A percentile compares a stretch with the other conserved stretches of the same genome.
These are phyloP conservation scores for Cyclocybe aegerita DNA, from an alignment of 768 basidiomycete species.

Conservation along the genomic window DNA sequence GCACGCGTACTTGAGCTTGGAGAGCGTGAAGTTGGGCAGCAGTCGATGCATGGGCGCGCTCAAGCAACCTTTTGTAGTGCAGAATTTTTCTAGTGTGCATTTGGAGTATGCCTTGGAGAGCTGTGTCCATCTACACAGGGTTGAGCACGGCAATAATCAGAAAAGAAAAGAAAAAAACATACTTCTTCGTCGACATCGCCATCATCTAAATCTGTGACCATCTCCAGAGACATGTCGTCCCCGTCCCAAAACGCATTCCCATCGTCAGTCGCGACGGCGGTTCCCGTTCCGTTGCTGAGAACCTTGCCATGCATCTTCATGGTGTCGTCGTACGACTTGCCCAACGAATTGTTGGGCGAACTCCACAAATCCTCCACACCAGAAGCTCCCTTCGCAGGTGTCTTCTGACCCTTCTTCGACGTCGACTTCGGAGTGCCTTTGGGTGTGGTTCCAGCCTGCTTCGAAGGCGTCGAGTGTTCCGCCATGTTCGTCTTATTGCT, in stretches of 20 bases:
- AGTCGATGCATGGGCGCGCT: constrained; percentile 74
- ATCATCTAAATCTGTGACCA: constrained; percentile 63
- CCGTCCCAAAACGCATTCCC: constrained; percentile 37
- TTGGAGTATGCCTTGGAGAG: constrained; percentile 36
- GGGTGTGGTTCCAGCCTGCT: constrained; percentile 5
- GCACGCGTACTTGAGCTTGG: constrained; percentile 74
- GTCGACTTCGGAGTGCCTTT: constrained; percentile 19
- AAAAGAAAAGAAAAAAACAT: constrained; percentile 12
- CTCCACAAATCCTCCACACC: constrained; percentile 7
- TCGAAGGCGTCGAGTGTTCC: constrained; percentile 14
- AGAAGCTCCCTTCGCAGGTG: constrained; percentile 6
- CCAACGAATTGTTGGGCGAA: constrained; percentile 13
- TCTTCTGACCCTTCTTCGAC: constrained; percentile 18
- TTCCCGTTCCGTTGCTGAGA: constrained; percentile 24
- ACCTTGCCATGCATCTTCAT: constrained; percentile 17
- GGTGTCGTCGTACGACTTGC: constrained; percentile 2
- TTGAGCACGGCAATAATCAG: constrained; percentile 1
- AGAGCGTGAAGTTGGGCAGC: constrained; percentile 85
- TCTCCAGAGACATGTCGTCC: constrained; percentile 67
- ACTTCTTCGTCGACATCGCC: constrained; percentile 76
- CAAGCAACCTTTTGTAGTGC: constrained; percentile 76
- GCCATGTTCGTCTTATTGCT: constrained; percentile 11
- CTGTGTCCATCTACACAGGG: constrained; percentile 32
- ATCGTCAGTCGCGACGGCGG: constrained; percentile 26
- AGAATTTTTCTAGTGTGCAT: constrained; percentile 59